phyloP scores from a whole-genome alignment of 2,329 filamentous ascomycete species.

The Alternaria arbusti region DNA sequence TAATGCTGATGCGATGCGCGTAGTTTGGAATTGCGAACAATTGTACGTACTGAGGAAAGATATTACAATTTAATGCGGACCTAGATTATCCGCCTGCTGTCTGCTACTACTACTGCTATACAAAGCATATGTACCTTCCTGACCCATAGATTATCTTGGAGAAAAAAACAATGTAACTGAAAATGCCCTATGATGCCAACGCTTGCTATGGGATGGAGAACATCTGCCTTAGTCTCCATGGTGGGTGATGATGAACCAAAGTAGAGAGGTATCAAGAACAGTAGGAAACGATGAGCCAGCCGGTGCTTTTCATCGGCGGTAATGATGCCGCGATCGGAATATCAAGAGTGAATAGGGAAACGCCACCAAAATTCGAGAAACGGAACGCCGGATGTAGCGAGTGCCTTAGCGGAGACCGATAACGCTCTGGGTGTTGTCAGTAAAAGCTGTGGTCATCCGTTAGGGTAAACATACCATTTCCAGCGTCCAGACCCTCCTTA shows the following conservation, averaged over 20 bases:
- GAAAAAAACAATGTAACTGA: slow-evolving; percentile 14
- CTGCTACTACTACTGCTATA: slow-evolving; percentile 14
- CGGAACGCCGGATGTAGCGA: background rate
- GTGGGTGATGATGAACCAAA: slow-evolving; percentile 12
- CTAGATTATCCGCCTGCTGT: slow-evolving; percentile 1
- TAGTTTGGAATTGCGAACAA: background rate
- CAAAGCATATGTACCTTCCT: slow-evolving; percentile 22
- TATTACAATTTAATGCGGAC: slow-evolving; percentile 24
- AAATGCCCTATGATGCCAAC: slow-evolving; percentile 14
- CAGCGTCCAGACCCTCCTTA: slow-evolving; percentile 94
- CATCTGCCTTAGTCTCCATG: slow-evolving; percentile 21
- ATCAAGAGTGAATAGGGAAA: slow-evolving; percentile 8
- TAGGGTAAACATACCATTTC: slow-evolving; percentile 72
- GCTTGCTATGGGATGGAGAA: slow-evolving; percentile 30
- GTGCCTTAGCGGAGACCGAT: slow-evolving; percentile 74
- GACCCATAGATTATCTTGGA: slow-evolving; percentile 6
- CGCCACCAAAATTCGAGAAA: slow-evolving; percentile 26
- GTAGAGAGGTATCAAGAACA: slow-evolving; percentile 38
- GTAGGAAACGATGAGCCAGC: slow-evolving; percentile 15
- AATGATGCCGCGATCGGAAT: slow-evolving; percentile 11
- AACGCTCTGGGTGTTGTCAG: slow-evolving; percentile 66
- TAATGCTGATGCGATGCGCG: background rate
- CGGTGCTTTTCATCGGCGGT: slow-evolving; percentile 19
- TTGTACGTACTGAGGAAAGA: background rate
- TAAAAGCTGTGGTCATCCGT: background rate